phyloP scores from a whole-genome alignment of 768 basidiomycete genomes.

The Trametes cingulata region DNA sequence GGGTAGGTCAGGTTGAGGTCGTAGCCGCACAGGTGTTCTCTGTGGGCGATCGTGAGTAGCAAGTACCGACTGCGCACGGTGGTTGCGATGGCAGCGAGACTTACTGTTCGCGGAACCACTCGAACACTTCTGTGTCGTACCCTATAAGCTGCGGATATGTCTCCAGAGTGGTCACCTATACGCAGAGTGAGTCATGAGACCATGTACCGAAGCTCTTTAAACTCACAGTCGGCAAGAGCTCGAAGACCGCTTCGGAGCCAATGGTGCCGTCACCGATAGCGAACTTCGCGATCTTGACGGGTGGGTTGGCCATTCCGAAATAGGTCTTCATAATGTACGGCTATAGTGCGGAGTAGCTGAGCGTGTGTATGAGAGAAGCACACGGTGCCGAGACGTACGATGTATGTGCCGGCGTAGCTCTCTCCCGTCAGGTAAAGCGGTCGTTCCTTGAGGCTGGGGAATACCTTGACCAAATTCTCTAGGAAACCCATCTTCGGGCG shows the following conservation, averaged over 20 bases:
- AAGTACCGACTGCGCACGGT: not conserved
- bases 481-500: slow-evolving; percentile 65
- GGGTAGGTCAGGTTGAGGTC: slow-evolving; percentile 72
- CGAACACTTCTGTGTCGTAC: slow-evolving; percentile 64
- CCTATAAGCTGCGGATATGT: slow-evolving; percentile 78
- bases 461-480: slow-evolving; percentile 69
- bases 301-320: slow-evolving; percentile 61
- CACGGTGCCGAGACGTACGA: slow-evolving; percentile 37
- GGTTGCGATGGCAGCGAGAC: slow-evolving; percentile 24
- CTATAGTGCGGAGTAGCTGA: slow-evolving; percentile 34
- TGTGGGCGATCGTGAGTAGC: slow-evolving; percentile 26
- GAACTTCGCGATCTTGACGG: slow-evolving; percentile 65
- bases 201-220: not conserved
- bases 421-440: slow-evolving; percentile 72
- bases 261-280: slow-evolving; percentile 72
- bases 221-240: slow-evolving; percentile 56
- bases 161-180: slow-evolving; percentile 39
- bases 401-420: slow-evolving; percentile 74
- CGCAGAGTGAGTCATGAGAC: not conserved
- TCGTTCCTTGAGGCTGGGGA: slow-evolving; percentile 64
- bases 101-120: slow-evolving; percentile 70
- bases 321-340: slow-evolving; percentile 77
- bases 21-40: slow-evolving; percentile 61
- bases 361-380: not conserved
- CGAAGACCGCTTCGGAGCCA: slow-evolving; percentile 49